phyloP scores from a whole-genome alignment of 2,329 filamentous ascomycete genomes.

The Helotiales sp. region DNA sequence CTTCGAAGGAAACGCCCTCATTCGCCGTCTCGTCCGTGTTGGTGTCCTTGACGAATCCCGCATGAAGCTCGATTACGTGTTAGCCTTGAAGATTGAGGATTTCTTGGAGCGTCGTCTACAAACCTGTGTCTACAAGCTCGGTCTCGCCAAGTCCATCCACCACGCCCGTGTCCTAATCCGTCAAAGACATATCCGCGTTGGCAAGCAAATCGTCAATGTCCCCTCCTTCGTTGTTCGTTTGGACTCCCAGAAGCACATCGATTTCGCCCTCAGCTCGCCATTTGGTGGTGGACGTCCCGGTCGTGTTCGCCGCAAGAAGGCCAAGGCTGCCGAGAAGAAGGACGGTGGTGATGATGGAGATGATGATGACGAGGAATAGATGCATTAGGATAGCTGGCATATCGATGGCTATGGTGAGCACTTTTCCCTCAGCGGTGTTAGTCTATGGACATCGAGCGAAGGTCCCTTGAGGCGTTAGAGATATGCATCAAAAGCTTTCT shows the following conservation, averaged over 20 bases:
- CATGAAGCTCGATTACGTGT: slow-evolving; percentile 99
- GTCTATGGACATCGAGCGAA: slow-evolving; percentile 33
- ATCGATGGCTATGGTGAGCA: slow-evolving; percentile 41
- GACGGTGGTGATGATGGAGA: slow-evolving; percentile 83
- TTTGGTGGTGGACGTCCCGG: slow-evolving; percentile 97
- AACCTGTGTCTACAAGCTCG: slow-evolving; percentile 99
- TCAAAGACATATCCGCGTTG: slow-evolving; percentile 99
- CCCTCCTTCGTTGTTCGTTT: slow-evolving; percentile 99
- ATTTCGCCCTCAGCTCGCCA: slow-evolving; percentile 96
- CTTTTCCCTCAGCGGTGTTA: slow-evolving; percentile 27
- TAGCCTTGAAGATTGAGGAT: slow-evolving; percentile 98
- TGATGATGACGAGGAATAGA: slow-evolving; percentile 67
- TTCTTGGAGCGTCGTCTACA: slow-evolving; percentile 99
- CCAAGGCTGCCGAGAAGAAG: slow-evolving; percentile 88
- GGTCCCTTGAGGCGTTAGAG: slow-evolving; percentile 35
- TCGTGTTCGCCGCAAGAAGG: slow-evolving; percentile 99
- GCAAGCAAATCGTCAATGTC: slow-evolving; percentile 99
- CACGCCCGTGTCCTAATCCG: slow-evolving; percentile 99
- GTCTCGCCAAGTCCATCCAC: slow-evolving; percentile 99
- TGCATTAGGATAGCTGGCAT: slow-evolving; percentile 30
- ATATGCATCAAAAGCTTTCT: slow-evolving; percentile 29
- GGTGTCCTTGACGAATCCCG: slow-evolving; percentile 99
- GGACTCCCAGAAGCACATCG: slow-evolving; percentile 99
- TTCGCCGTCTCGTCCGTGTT: slow-evolving; percentile 99
- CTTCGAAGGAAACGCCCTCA: slow-evolving; percentile 99